Conservation (phyloP, 768 basidiomycete species). For the Pisolithus marmoratus region DNA sequence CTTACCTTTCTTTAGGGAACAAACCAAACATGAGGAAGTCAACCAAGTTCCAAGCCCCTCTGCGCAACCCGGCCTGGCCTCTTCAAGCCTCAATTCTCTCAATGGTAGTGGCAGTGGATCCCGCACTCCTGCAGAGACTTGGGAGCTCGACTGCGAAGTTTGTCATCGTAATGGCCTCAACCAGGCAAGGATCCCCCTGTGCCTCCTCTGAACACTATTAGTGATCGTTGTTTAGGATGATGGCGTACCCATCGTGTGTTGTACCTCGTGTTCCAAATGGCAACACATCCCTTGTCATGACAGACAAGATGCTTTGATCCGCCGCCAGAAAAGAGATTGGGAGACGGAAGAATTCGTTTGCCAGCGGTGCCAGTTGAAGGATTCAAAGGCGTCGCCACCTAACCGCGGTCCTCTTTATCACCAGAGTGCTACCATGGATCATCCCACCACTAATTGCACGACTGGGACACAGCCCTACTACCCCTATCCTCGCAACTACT, state of each 20-base stretch:
- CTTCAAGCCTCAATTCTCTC: conserved; percentile 1
- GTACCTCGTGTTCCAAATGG: conserved; percentile 80
- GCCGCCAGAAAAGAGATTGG: conserved; percentile 75
- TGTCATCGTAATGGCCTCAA: conserved; percentile 71
- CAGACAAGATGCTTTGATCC: conserved; percentile 54
- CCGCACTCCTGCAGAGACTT: conserved; percentile 58
- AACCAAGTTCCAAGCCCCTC: not conserved
- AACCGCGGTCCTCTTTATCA: conserved; percentile 3
- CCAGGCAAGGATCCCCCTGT: conserved; percentile 42
- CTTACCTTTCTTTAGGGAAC: conserved; percentile 15
- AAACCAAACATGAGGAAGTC: conserved; percentile 1
- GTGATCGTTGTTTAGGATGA: conserved; percentile 57
- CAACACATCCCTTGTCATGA: conserved; percentile 89
- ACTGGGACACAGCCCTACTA: conserved; percentile 11
- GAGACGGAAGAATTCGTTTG: conserved; percentile 80
- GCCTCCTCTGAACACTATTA: conserved; percentile 3
- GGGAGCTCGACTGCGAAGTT: conserved; percentile 88
- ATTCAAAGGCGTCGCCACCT: conserved; percentile 7
- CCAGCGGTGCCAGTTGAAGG: conserved; percentile 40
- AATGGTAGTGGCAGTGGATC: conserved; percentile 38
- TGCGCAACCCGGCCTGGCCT: not conserved
- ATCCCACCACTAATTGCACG: conserved; percentile 6
- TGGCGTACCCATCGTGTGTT: conserved; percentile 72
- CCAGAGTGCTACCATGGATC: conserved; percentile 5
- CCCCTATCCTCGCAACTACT: conserved; percentile 14